Percentiles rank a stretch among this genome's conserved stretches.
These are phyloP conservation scores for Diphasiastrum complanatum DNA, from an alignment of 83 land plant species.

Conservation along the genomic window DNA sequence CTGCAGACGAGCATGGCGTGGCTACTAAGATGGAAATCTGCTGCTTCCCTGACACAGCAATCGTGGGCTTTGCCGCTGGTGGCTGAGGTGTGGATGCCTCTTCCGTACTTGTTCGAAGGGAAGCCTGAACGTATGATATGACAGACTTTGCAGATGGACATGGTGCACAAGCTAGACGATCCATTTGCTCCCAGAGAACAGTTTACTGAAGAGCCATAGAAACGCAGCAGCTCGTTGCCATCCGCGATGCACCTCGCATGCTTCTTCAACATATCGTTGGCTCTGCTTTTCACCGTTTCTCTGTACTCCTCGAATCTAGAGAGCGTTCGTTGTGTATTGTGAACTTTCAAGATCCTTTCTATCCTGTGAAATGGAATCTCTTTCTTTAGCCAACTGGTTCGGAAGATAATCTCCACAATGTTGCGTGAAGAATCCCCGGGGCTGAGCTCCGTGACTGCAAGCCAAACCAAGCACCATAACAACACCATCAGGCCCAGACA, in stretches of 20 bases:
- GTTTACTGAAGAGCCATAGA: constrained; percentile 23
- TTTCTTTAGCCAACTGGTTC: constrained; percentile 10
- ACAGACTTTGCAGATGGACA: constrained; percentile 24
- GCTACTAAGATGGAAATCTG: background rate
- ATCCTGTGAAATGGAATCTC: constrained; percentile 6
- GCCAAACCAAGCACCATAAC: no score
- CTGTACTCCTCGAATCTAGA: constrained; percentile 35
- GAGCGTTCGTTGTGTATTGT: constrained; percentile 16
- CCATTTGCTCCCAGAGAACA: background rate
- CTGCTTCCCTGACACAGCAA: background rate
- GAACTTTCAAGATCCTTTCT: constrained; percentile 23
- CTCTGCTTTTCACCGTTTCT: constrained; percentile 28
- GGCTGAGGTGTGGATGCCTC: constrained; percentile 3
- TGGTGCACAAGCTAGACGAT: constrained; percentile 19
- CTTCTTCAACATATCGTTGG: constrained; percentile 1
- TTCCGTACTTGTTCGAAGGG: background rate
- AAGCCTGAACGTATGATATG: constrained; percentile 21
- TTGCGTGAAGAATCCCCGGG: no score
- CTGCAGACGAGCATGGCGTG: constrained; percentile 13
- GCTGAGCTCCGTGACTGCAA: no score
- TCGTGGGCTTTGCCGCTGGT: constrained; percentile 16
- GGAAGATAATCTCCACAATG: constrained; percentile 33
- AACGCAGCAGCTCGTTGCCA: constrained; percentile 34
- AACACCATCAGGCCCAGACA: no score
- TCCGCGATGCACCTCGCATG: constrained; percentile 34